A percentile compares a stretch with the other conserved stretches of the same genome.
phyloP scores from a whole-genome alignment of 148 eudicot species.

The Cornus suecica region DNA sequence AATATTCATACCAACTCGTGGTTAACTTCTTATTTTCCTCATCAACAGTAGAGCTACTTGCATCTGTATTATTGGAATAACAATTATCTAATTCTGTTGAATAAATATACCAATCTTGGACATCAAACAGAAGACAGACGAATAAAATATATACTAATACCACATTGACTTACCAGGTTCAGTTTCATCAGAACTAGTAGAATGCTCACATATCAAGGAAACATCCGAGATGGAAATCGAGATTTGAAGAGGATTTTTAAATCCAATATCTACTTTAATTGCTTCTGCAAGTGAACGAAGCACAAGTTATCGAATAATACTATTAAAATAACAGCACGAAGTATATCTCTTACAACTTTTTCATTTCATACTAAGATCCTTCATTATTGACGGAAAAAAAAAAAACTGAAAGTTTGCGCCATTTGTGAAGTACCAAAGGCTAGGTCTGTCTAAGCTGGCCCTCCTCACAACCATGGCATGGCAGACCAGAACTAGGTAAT shows the following conservation, averaged over 20 bases:
- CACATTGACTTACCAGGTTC: constrained; percentile 49
- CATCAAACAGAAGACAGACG: neutral
- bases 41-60: constrained; percentile 38
- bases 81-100: neutral
- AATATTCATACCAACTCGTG: constrained; percentile 46
- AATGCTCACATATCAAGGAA: constrained; percentile 79
- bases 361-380: neutral
- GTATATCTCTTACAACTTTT: neutral
- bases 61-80: constrained; percentile 42
- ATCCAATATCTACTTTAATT: constrained; percentile 78
- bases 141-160: constrained; percentile 1
- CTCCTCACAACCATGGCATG: too few species aligned
- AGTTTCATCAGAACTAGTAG: constrained; percentile 43
- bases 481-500: neutral
- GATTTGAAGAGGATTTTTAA: constrained; percentile 88
- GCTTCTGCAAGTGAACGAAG: constrained; percentile 56
- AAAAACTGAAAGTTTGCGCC: neutral
- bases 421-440: too few species aligned
- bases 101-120: neutral
- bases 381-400: neutral
- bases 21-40: constrained; percentile 40
- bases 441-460: too few species aligned
- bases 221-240: constrained; percentile 68
- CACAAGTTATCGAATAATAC: neutral
- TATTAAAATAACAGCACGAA: neutral